Evolutionary conservation across 169 alveolate genomes (phyloP).

Genomic region (Eimeria mitis): DNA sequence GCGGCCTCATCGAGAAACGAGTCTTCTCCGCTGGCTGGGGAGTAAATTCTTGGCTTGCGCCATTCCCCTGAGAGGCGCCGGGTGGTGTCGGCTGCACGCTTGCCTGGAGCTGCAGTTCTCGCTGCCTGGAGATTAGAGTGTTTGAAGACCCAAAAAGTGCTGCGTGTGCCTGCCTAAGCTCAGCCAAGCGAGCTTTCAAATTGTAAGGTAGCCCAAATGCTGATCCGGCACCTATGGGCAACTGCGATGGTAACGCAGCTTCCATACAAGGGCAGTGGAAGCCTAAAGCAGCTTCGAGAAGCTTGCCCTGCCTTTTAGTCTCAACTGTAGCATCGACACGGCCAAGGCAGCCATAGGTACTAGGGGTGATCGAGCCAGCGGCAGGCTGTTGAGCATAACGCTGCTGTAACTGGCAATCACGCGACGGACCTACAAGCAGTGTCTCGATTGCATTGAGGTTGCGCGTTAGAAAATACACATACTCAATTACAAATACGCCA

Average conservation of each 20-base stretch:
- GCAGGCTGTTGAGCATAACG: neutral
- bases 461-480: slow-evolving; percentile 43
- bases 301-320: slow-evolving; percentile 4
- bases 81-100: slow-evolving; percentile 2
- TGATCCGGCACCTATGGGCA: slow-evolving; percentile 13
- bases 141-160: neutral
- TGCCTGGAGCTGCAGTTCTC: slow-evolving; percentile 9
- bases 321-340: slow-evolving; percentile 10
- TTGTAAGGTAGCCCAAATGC: neutral
- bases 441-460: slow-evolving; percentile 49
- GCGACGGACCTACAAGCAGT: slow-evolving; percentile 53
- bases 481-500: slow-evolving; percentile 78
- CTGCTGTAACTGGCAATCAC: slow-evolving; percentile 20
- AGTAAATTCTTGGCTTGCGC: neutral
- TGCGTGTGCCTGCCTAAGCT: slow-evolving; percentile 19
- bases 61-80: neutral
- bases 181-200: slow-evolving; percentile 13
- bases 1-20: neutral
- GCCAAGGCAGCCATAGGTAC: neutral
- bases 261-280: slow-evolving; percentile 62
- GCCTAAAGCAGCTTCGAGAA: slow-evolving; percentile 60
- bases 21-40: neutral
- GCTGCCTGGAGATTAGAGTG: slow-evolving; percentile 1
- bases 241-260: slow-evolving; percentile 6
- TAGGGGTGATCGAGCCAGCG: neutral